Percentiles rank a stretch among this genome's conserved stretches.
Conservation (phyloP, 2,329 filamentous ascomycete genomes). For the Clarireedia paspali region DNA sequence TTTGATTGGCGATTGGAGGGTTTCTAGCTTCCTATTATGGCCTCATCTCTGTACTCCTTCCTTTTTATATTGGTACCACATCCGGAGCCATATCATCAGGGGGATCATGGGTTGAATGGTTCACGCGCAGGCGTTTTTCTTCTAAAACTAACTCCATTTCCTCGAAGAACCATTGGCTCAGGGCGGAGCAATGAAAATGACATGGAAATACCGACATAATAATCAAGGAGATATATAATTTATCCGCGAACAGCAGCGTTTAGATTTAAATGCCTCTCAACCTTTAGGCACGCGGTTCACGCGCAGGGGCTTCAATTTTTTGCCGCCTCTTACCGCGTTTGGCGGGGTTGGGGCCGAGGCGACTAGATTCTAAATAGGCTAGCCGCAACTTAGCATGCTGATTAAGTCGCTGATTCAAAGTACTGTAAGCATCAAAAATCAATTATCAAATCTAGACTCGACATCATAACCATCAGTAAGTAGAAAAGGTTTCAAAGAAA, state of each 20-base stretch:
- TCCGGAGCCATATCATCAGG: slow-evolving; percentile 15
- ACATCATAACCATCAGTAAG: background rate
- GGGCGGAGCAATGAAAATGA: too few species aligned
- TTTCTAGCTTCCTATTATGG: background rate
- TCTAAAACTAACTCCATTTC: too few species aligned
- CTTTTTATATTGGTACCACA: slow-evolving; percentile 4
- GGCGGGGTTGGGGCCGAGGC: too few species aligned
- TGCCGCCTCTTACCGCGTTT: too few species aligned
- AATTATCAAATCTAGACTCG: background rate
- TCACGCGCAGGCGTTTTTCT: too few species aligned
- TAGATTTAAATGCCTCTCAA: too few species aligned
- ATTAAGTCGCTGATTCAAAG: background rate
- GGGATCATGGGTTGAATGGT: slow-evolving; percentile 10
- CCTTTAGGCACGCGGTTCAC: too few species aligned
- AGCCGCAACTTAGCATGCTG: background rate
- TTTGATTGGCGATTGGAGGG: background rate
- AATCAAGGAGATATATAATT: too few species aligned
- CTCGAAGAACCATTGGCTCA: too few species aligned
- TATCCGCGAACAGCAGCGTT: too few species aligned
- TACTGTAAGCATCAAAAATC: background rate
- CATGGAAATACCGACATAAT: too few species aligned
- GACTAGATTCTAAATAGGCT: background rate
- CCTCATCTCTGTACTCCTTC: background rate
- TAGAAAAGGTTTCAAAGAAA: background rate
- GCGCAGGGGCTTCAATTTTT: too few species aligned